Evolutionary conservation across 352 stramenopile genomes (phyloP), one percentile per base, ranked within the genome.

Genomic region (Phytophthora constricta): DNA sequence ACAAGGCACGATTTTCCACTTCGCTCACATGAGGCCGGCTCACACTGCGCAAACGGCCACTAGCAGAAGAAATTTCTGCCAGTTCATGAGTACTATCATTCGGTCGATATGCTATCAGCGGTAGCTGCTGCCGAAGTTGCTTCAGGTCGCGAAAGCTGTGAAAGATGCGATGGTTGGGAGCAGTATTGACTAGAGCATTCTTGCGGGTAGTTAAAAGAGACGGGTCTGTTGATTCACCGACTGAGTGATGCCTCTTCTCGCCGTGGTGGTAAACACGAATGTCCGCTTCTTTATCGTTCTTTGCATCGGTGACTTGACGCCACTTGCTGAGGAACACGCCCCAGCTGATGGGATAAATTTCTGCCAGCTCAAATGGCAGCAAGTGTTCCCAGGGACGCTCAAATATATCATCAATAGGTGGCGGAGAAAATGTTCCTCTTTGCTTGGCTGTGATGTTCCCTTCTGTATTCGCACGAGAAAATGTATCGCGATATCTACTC

Each of bases 271-370:
- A 66, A 20, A 58, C 43, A 13, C 25, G 48, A 8, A 31, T 23
- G 13, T 62, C 51, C 2, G 25, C 34, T 8, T 62, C 34, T 41
- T 68, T 27, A 2, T 62, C 42, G 23, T n/a, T 22, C 20, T 72
- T 65, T 19, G 45, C 25, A 23, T 84, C 63, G 9, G 31, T 50
- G 17, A 68, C 55, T 23, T 72, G 68, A 5, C 78, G 74, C 82
- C 82, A 91, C 41, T 80, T 82, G 3, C 79, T 68, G 25, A 91
- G 71, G 46, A 89, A 87, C 0, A 82, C 48, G 3, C 71, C 56
- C 82, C 82, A 91, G 39, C 75, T 88, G 23, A 91, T 53, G 1
- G 76, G 72, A 16, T 67, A 54, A 19, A 86, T 58, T 22, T 83
- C 66, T 4, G 82, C 63, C 2, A 86, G 43, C 10, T 72, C 58